phyloP scores from a whole-genome alignment of 805 yeast species.

The Komagataella pseudopastoris region DNA sequence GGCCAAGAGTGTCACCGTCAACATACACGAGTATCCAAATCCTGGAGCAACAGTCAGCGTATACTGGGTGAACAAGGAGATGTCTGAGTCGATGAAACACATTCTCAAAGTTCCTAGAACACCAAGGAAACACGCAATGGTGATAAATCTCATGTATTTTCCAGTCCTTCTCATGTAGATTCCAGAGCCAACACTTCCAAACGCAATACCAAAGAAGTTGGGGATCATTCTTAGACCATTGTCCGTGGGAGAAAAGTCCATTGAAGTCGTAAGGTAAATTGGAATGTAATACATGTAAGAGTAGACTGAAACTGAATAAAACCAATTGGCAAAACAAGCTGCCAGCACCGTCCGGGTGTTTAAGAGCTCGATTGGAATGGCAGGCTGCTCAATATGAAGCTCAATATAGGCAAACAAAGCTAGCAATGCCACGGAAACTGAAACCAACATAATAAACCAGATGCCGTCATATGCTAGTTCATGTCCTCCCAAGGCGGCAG shows the following conservation, averaged over 20 bases:
- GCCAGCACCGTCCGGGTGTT: slow-evolving; percentile 45
- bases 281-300: slow-evolving; percentile 61
- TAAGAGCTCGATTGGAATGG: slow-evolving; percentile 50
- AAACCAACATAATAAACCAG: slow-evolving; percentile 21
- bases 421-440: slow-evolving; percentile 19
- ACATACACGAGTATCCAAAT: slow-evolving; percentile 44
- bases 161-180: slow-evolving; percentile 56
- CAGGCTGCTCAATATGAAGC: slow-evolving; percentile 38
- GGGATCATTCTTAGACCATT: slow-evolving; percentile 42
- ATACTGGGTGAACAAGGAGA: slow-evolving; percentile 22
- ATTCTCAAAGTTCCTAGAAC: slow-evolving; percentile 28
- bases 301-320: slow-evolving; percentile 55
- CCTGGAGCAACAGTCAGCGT: slow-evolving; percentile 38
- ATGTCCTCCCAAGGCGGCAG: slow-evolving; percentile 55
- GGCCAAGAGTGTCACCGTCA: slow-evolving; percentile 58
- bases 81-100: slow-evolving; percentile 12
- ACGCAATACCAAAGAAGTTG: slow-evolving; percentile 50
- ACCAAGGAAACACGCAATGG: slow-evolving; percentile 25
- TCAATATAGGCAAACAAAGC: slow-evolving; percentile 38
- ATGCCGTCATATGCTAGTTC: slow-evolving; percentile 32
- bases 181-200: slow-evolving; percentile 54
- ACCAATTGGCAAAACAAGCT: slow-evolving; percentile 57
- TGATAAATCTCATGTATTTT: slow-evolving; percentile 34
- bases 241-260: slow-evolving; percentile 36
- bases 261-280: slow-evolving; percentile 44